Percentiles rank a stretch among this genome's conserved stretches.
These are phyloP conservation scores for Rhododendron molle DNA, from an alignment of 148 eudicot genomes.

Conservation along the genomic window DNA sequence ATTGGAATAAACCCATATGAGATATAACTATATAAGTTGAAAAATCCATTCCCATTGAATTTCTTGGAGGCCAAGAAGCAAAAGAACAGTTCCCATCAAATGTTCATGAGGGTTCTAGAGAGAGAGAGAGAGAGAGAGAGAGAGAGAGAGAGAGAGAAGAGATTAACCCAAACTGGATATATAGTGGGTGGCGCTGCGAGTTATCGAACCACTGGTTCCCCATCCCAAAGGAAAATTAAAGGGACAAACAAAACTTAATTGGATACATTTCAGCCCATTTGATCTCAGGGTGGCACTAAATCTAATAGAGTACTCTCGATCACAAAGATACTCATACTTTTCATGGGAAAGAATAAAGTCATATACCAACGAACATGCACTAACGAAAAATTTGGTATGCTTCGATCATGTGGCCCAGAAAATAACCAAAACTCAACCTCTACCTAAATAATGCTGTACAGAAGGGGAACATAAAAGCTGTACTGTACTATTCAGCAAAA, in stretches of 20 bases:
- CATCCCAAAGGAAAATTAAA: background rate
- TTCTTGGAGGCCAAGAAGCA: background rate
- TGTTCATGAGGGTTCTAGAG: background rate
- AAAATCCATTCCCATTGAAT: background rate
- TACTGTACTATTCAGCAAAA: no score
- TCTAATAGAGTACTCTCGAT: no score
- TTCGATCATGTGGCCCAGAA: no score
- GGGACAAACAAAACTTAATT: background rate
- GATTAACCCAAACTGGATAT: background rate
- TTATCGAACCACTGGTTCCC: background rate
- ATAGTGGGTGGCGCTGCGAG: background rate
- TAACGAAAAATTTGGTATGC: no score
- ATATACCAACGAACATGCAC: no score
- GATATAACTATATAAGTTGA: background rate
- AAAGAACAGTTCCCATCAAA: background rate
- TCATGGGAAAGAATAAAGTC: no score
- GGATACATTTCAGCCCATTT: no score
- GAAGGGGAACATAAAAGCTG: no score
- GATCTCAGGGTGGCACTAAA: no score
- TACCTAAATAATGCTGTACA: no score
- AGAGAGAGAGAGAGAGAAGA: background rate
- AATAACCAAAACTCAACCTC: no score
- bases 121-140: background rate
- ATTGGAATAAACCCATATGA: slow-evolving; percentile 20
- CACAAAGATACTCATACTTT: no score